A percentile compares a stretch with the other conserved stretches of the same genome.
Conservation (phyloP, 805 yeast genomes). For the Yamadazyma olivae region DNA sequence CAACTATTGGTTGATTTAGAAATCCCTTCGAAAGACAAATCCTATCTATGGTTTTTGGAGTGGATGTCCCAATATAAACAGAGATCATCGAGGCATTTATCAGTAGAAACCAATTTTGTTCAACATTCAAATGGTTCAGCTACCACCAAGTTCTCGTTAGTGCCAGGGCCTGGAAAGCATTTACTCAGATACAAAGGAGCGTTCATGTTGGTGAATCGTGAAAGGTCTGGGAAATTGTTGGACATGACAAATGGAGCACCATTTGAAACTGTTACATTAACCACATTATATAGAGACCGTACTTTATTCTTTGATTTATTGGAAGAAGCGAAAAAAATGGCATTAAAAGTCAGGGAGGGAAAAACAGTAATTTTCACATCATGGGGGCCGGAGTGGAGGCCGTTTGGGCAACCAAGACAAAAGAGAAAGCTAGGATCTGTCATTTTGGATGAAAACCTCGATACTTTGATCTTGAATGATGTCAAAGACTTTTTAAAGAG, state of each 20-base stretch:
- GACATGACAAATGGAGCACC: conserved; percentile 92
- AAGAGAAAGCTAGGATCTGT: conserved; percentile 85
- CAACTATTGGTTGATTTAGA: conserved; percentile 89
- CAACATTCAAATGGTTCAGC: conserved; percentile 94
- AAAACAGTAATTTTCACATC: conserved; percentile 91
- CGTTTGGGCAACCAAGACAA: conserved; percentile 92
- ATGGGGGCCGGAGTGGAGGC: conserved; percentile 99
- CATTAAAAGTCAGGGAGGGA: conserved; percentile 81
- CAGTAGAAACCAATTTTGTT: conserved; percentile 81
- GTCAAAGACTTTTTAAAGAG: conserved; percentile 75
- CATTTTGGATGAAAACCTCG: conserved; percentile 73
- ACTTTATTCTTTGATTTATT: conserved; percentile 65
- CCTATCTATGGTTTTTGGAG: conserved; percentile 90
- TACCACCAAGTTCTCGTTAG: conserved; percentile 80
- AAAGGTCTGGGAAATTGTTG: conserved; percentile 82
- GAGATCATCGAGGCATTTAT: conserved; percentile 75
- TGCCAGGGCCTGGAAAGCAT: conserved; percentile 97
- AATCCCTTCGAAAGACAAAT: conserved; percentile 88
- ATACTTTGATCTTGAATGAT: conserved; percentile 63
- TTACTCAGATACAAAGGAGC: conserved; percentile 83
- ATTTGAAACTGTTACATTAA: conserved; percentile 91
- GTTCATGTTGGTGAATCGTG: conserved; percentile 83
- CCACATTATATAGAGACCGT: conserved; percentile 84
- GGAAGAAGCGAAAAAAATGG: conserved; percentile 80
- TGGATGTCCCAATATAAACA: conserved; percentile 90